A percentile compares a stretch with the other conserved stretches of the same genome.
Conservation (phyloP, 2,329 filamentous ascomycete species). For the Diaporthe destruens region DNA sequence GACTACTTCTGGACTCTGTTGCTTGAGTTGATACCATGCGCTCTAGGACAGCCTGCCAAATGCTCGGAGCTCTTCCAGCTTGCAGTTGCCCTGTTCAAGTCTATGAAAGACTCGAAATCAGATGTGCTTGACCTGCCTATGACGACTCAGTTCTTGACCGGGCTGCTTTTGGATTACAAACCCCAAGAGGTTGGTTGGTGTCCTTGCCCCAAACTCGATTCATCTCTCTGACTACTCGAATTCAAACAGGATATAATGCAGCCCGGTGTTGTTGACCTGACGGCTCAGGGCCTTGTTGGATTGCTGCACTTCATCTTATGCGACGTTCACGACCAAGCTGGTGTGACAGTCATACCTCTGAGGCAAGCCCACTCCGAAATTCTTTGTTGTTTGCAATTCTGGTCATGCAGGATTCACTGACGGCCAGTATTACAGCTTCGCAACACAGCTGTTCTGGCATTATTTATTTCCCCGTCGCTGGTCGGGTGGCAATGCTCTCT, state of each 20-base stretch:
- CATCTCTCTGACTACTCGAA: conserved; percentile 38
- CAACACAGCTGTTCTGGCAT: conserved; percentile 68
- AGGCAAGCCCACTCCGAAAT: conserved; percentile 38
- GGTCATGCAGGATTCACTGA: conserved; percentile 14
- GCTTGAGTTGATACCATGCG: conserved; percentile 53
- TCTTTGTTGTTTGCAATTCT: neutral
- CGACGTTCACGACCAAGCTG: conserved; percentile 41
- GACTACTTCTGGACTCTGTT: conserved; percentile 63
- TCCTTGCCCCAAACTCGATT: neutral
- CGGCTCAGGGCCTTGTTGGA: conserved; percentile 53
- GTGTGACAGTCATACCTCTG: conserved; percentile 38
- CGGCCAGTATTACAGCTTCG: conserved; percentile 47
- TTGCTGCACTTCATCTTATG: conserved; percentile 51
- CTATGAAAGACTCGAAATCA: conserved; percentile 52
- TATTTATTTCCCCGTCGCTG: conserved; percentile 73
- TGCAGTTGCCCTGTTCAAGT: conserved; percentile 55
- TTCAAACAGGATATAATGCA: conserved; percentile 54
- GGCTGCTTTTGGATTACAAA: conserved; percentile 48
- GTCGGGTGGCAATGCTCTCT: conserved; percentile 33
- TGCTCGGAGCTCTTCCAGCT: conserved; percentile 62
- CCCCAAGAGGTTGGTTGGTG: conserved; percentile 50
- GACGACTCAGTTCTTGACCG: conserved; percentile 46
- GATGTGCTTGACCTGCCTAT: conserved; percentile 48
- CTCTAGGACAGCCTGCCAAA: conserved; percentile 49
- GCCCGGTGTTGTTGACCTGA: conserved; percentile 52